A percentile compares a stretch with the other conserved stretches of the same genome.
Conservation (phyloP, 1,139 yeast species). For the Pichia sp. region DNA sequence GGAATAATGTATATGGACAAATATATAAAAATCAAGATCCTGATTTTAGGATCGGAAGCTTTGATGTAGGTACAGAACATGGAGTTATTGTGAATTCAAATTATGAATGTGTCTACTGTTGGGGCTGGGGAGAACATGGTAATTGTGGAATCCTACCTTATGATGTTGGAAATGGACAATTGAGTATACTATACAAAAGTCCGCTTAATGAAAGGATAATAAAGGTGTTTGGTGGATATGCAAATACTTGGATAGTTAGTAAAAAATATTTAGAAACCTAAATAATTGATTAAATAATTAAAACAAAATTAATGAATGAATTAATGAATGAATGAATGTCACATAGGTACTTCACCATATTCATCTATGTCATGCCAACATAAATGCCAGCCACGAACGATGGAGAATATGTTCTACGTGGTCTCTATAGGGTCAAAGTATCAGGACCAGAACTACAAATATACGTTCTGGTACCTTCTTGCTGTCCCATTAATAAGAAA, state of each 20-base stretch:
- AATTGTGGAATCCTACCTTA: slow-evolving; percentile 59
- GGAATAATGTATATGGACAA: slow-evolving; percentile 79
- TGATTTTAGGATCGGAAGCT: slow-evolving; percentile 9
- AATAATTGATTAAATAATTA: no score
- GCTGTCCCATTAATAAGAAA: slow-evolving; percentile 7
- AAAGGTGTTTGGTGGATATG: slow-evolving; percentile 41
- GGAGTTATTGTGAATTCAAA: slow-evolving; percentile 43
- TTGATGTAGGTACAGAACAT: slow-evolving; percentile 80
- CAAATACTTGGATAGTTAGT: slow-evolving; percentile 36
- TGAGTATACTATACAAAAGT: neutral
- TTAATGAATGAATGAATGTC: slow-evolving; percentile 34
- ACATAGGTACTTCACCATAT: slow-evolving; percentile 77
- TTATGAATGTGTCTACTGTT: slow-evolving; percentile 42
- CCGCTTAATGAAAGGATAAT: slow-evolving; percentile 25
- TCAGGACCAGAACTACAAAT: slow-evolving; percentile 32
- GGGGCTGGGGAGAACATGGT: slow-evolving; percentile 99
- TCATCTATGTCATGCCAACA: slow-evolving; percentile 44
- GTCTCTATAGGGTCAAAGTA: slow-evolving; percentile 56
- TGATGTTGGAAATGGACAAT: neutral
- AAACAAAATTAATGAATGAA: no score
- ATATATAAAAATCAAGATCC: slow-evolving; percentile 4
- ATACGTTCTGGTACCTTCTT: slow-evolving; percentile 14
- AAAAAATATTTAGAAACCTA: no score
- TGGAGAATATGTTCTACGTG: slow-evolving; percentile 78
- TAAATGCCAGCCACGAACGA: slow-evolving; percentile 43